Evolutionary conservation across 2,329 filamentous ascomycete species (phyloP).

Genomic region (Trichophaea hybrida): DNA sequence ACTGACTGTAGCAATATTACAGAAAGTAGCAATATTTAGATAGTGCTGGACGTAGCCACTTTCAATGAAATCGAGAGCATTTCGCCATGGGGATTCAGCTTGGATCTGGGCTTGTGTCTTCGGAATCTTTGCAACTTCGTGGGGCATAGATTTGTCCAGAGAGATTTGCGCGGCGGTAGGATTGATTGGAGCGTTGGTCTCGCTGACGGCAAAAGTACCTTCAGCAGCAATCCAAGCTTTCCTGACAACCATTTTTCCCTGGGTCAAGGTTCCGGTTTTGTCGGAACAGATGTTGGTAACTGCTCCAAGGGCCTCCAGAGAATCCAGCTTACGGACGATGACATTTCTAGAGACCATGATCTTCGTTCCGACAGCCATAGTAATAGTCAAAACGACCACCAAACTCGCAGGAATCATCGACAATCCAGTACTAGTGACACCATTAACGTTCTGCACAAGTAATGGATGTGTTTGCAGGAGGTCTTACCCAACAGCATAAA

Average conservation of each 20-base stretch:
- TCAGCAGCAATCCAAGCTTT: constrained; percentile 45
- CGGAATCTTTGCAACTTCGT: constrained; percentile 23
- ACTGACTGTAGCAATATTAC: constrained; percentile 40
- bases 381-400: constrained; percentile 52
- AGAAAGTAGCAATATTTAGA: constrained; percentile 43
- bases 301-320: constrained; percentile 46
- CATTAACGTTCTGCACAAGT: background rate
- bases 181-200: constrained; percentile 43
- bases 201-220: constrained; percentile 44
- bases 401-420: constrained; percentile 50
- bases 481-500: constrained; percentile 44
- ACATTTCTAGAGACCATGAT: constrained; percentile 44
- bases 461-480: constrained; percentile 23
- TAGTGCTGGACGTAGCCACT: constrained; percentile 38
- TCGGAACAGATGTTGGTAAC: constrained; percentile 46
- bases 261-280: constrained; percentile 47
- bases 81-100: constrained; percentile 26
- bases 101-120: constrained; percentile 29
- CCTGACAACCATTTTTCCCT: constrained; percentile 50
- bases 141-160: constrained; percentile 29
- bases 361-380: constrained; percentile 48
- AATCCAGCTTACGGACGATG: constrained; percentile 44
- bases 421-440: constrained; percentile 34
- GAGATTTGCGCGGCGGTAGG: constrained; percentile 39
- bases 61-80: constrained; percentile 20